Conservation (phyloP, 2,329 filamentous ascomycete species). For the Eutypa lata region DNA sequence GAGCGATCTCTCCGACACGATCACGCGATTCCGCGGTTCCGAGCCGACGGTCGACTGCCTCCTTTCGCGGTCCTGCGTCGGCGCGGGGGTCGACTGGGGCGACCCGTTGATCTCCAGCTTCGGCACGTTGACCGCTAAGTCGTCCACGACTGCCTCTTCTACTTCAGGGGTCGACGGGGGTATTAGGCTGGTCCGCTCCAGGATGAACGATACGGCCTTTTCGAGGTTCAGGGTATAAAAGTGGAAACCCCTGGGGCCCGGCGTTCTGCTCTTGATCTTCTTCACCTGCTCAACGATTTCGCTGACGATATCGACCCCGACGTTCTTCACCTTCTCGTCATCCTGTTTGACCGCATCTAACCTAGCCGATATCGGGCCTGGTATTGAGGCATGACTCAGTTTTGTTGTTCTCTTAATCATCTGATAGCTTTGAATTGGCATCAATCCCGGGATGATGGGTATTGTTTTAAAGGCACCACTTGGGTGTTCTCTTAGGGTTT, state of each 20-base stretch:
- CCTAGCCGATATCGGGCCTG: slow-evolving; percentile 64
- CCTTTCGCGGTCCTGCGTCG: slow-evolving; percentile 43
- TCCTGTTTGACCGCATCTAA: slow-evolving; percentile 73
- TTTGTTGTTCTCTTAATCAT: slow-evolving; percentile 94
- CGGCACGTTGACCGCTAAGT: slow-evolving; percentile 40
- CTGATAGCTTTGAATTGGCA: slow-evolving; percentile 97
- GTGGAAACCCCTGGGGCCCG: slow-evolving; percentile 77
- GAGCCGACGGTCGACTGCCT: slow-evolving; percentile 78
- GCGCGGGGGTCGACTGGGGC: slow-evolving; percentile 23
- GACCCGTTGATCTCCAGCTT: slow-evolving; percentile 51
- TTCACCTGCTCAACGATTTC: slow-evolving; percentile 81
- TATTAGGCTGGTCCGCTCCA: slow-evolving; percentile 84
- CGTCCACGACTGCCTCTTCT: slow-evolving; percentile 49
- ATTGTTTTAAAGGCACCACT: slow-evolving; percentile 83
- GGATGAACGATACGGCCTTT: slow-evolving; percentile 90
- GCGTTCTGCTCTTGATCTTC: slow-evolving; percentile 53
- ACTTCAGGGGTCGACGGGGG: slow-evolving; percentile 52
- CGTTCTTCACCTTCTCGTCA: slow-evolving; percentile 76
- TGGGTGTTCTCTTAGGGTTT: slow-evolving; percentile 70
- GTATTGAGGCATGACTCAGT: slow-evolving; percentile 84
- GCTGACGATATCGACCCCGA: slow-evolving; percentile 77
- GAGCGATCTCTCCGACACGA: slow-evolving; percentile 64
- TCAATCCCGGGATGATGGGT: slow-evolving; percentile 88
- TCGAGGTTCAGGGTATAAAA: slow-evolving; percentile 97
- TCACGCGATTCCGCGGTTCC: slow-evolving; percentile 82